Conservation (phyloP, 345 rosid genomes). For the Salix exigua region DNA sequence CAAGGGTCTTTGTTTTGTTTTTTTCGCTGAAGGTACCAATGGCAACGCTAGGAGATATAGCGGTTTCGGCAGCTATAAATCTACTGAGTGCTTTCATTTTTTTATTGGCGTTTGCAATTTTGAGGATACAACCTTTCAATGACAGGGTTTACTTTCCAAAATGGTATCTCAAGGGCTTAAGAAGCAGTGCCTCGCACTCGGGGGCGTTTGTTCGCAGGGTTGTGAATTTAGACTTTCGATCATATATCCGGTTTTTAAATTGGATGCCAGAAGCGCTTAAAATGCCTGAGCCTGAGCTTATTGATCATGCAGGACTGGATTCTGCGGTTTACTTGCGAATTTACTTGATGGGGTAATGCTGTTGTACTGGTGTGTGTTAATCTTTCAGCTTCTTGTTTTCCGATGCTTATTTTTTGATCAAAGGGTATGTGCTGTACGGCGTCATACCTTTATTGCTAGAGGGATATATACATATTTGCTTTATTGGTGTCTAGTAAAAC, state of each 20-base stretch:
- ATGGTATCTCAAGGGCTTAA: conserved; percentile 86
- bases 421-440: not conserved
- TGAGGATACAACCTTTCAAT: conserved; percentile 89
- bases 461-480: too few relatives aligned
- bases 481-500: too few relatives aligned
- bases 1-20: not conserved
- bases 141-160: conserved; percentile 94
- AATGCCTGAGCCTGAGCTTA: conserved; percentile 95
- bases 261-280: conserved; percentile 93
- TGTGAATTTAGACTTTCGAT: conserved; percentile 64
- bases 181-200: conserved; percentile 58
- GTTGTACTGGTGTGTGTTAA: not conserved
- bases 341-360: conserved; percentile 77
- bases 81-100: conserved; percentile 67
- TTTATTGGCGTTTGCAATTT: conserved; percentile 68
- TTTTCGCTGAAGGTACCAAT: conserved; percentile 26
- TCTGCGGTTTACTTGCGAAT: conserved; percentile 89
- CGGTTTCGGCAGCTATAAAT: conserved; percentile 74
- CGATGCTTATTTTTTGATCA: not conserved
- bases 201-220: conserved; percentile 55
- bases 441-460: too few relatives aligned
- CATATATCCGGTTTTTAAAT: conserved; percentile 69
- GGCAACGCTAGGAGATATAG: conserved; percentile 91
- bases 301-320: conserved; percentile 97
- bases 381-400: not conserved